Conservation (phyloP, 2,329 filamentous ascomycete genomes). For the Scortechinia acanthostroma region DNA sequence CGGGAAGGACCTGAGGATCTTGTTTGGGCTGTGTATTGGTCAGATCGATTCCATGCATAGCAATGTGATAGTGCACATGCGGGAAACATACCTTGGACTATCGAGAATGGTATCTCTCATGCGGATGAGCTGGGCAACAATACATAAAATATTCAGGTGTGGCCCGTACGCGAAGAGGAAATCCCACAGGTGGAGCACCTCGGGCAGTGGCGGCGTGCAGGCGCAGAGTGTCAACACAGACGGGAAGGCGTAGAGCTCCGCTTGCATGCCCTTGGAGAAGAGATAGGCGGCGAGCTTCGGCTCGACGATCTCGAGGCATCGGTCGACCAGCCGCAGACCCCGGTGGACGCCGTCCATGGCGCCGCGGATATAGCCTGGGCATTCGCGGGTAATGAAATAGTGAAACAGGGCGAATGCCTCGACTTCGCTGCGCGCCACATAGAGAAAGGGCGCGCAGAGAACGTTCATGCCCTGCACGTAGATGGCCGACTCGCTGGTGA, state of each 20-base stretch:
- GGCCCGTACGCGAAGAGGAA: slow-evolving; percentile 94
- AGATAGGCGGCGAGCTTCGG: slow-evolving; percentile 79
- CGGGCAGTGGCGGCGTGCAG: slow-evolving; percentile 87
- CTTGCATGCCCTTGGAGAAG: slow-evolving; percentile 77
- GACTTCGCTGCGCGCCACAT: slow-evolving; percentile 86
- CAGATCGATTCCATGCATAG: slow-evolving; percentile 1
- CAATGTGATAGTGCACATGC: neutral
- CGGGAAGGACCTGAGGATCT: slow-evolving; percentile 81
- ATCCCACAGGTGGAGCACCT: slow-evolving; percentile 91
- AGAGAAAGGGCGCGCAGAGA: slow-evolving; percentile 87
- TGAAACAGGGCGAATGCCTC: slow-evolving; percentile 91
- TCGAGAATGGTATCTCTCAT: slow-evolving; percentile 78
- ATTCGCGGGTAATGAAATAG: slow-evolving; percentile 77
- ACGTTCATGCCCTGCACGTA: slow-evolving; percentile 99
- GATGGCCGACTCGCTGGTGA: slow-evolving; percentile 66
- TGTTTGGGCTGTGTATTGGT: slow-evolving; percentile 62
- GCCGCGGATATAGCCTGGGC: slow-evolving; percentile 86
- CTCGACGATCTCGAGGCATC: slow-evolving; percentile 84
- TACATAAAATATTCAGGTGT: slow-evolving; percentile 90
- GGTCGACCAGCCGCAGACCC: slow-evolving; percentile 83
- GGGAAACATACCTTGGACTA: slow-evolving; percentile 67
- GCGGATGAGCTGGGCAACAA: slow-evolving; percentile 87
- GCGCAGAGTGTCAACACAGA: slow-evolving; percentile 91
- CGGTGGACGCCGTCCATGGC: slow-evolving; percentile 97
- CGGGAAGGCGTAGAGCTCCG: slow-evolving; percentile 93